Base-by-base conservation (phyloP, 345 rosid species). In the Jatropha curcas region DNA sequence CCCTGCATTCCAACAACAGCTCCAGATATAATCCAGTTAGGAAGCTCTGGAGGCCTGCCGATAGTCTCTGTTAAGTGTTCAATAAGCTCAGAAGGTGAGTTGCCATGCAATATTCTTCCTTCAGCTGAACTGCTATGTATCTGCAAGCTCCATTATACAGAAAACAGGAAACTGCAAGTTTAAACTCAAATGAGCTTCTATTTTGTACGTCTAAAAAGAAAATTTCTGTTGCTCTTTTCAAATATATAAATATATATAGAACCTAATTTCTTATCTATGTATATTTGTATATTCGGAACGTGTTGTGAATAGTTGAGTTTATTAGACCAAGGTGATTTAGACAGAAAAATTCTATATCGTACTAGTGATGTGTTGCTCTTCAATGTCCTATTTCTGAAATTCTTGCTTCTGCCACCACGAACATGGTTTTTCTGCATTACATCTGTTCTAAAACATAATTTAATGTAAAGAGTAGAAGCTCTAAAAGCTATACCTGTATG, bases 1-100 rank as follows among this genome's bases (percentile, higher is more conserved):
- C 94, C 94, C 68, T 89, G 94, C 90, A 89, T 87, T 72, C 94
- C 94, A 9, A 85, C 87, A 13, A 89, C 88, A 31, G 94, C 91
- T n/a, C 94, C 94, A 22, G 94, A 86, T 72, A 87, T 74, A 30
- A 89, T 83, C 94, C 91, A 89, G 46, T 86, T 86, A n/a, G 94
- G 94, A 52, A 89, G 92, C 84, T 79, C 83, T 58, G 91, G 91
- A 61, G 90, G 90, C 83, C 90, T 84, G 66, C 94, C 94, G 16
- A 87, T 86, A 20, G 81, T 78, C 77, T 77, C 86, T 14, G 91
- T 87, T 74, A 83, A 84, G 76, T 59, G 58, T 77, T 86, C 88
- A 71, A 89, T 81, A 65, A 89, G 81, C 82, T 87, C 91, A 46
- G 82, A 30, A 27, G 91, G 94, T 56, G 92, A 82, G 77, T 84